Evolutionary conservation across 306 rosid species (phyloP), one percentile per base, ranked within the genome.

Genomic region (Cicer cuneatum): DNA sequence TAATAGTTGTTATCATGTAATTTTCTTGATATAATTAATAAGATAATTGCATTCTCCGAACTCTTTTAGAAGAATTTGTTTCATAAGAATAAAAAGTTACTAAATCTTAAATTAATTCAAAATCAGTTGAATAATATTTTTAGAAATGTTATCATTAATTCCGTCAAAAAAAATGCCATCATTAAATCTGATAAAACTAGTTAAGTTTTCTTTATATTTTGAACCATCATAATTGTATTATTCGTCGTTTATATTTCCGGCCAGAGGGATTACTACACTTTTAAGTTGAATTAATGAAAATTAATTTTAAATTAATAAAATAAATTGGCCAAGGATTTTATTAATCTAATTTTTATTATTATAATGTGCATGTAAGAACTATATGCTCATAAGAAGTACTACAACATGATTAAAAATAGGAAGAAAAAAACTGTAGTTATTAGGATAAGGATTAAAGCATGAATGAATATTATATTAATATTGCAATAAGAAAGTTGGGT

Each of bases 401-500:
- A 37, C 7, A 4, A 38, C n/a, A 73, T 4, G 16, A n/a, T 33
- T 33, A 56, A 19, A 7, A 49, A 21, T 5, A 14, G 10, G 7
- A 58, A 71, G 38, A 7, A 42, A 7, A 56, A 66, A 59, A 14
- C 0, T 38, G 2, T 5, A 1, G 11, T 15, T 61, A 48, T 7
- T 1, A 52, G 80, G 45, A 52, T 21, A 56, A 38, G 15, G 48
- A 16, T 41, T 49, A 35, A 68, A 68, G 8, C 6, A 75, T n/a
- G 7, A 18, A 19, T 51, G 1, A 14, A 52, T 16, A 8, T 16
- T 16, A 63, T 7, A 5, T 12, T 57, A 21, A 19, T 21, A 10
- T 10, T 11, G 64, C 62, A 14, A 40, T 57, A 49, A 51, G 48
- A 69, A 68, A 51, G 83, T 78, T 78, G 35, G 51, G 38, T 18